phyloP scores from a whole-genome alignment of 257 asterid genomes.

The Echium plantagineum region DNA sequence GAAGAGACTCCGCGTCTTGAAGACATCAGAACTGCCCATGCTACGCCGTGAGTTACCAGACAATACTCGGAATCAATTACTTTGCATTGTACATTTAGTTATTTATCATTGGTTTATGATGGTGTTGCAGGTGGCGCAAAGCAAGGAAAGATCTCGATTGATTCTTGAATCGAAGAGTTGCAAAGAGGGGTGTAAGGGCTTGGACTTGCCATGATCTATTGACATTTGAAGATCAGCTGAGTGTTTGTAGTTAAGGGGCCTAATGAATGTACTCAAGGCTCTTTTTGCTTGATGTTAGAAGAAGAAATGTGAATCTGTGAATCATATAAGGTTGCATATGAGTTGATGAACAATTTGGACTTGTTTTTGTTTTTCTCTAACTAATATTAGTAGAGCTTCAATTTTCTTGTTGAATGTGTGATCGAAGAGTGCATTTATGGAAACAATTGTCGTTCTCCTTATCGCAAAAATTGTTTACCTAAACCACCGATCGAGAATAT shows the following conservation, averaged over 20 bases:
- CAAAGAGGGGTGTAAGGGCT: background rate
- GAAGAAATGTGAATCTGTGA: too few relatives aligned
- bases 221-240: background rate
- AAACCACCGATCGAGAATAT: too few relatives aligned
- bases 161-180: background rate
- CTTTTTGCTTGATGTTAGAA: background rate
- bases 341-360: too few relatives aligned
- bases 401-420: too few relatives aligned
- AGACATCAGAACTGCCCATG: conserved; percentile 61
- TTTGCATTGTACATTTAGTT: too few relatives aligned
- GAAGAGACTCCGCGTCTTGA: conserved; percentile 80
- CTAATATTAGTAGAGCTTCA: too few relatives aligned
- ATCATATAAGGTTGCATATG: too few relatives aligned
- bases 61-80: background rate
- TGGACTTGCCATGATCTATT: background rate
- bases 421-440: too few relatives aligned
- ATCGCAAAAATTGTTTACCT: too few relatives aligned
- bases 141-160: conserved; percentile 27
- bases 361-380: too few relatives aligned
- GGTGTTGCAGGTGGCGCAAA: conserved; percentile 42
- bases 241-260: conserved; percentile 1
- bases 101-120: background rate
- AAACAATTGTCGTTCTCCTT: too few relatives aligned
- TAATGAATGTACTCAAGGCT: conserved; percentile 2
- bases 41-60: conserved; percentile 45